A percentile compares a stretch with the other conserved stretches of the same genome.
Evolutionary conservation across 345 rosid genomes (phyloP).

Genomic region (Viola odorata): DNA sequence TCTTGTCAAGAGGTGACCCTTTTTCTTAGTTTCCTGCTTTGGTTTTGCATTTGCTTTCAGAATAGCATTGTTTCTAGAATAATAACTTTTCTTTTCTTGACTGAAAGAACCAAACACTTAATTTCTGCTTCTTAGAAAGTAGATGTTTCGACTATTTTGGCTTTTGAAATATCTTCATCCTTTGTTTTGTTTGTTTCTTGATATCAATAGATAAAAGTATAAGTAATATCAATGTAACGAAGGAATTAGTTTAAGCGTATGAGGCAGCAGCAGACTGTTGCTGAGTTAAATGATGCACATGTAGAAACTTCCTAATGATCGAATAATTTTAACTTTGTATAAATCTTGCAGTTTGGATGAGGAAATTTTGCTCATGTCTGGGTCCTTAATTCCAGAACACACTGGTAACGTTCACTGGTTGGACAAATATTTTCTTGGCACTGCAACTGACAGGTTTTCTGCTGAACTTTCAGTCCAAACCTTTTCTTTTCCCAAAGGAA

Average conservation of each 20-base stretch:
- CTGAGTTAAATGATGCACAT: too few relatives aligned
- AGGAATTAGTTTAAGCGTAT: too few relatives aligned
- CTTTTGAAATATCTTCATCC: too few relatives aligned
- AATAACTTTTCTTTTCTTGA: neutral
- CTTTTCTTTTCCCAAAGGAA: neutral
- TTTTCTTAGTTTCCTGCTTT: neutral
- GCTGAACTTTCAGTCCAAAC: neutral
- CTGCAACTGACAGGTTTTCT: slow-evolving; percentile 13
- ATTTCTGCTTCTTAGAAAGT: neutral
- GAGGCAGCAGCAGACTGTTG: too few relatives aligned
- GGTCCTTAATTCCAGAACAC: slow-evolving; percentile 48
- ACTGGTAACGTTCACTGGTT: slow-evolving; percentile 65
- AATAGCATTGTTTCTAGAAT: neutral
- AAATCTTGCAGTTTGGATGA: slow-evolving; percentile 57
- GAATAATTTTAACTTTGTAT: too few relatives aligned
- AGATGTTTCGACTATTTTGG: too few relatives aligned
- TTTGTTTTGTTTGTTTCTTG: too few relatives aligned
- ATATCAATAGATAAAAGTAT: too few relatives aligned
- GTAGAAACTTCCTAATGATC: too few relatives aligned
- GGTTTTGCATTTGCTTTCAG: neutral
- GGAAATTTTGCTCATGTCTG: slow-evolving; percentile 63
- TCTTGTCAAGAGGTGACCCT: slow-evolving; percentile 62
- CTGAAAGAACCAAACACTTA: neutral
- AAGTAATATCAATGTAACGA: too few relatives aligned
- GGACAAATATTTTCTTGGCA: slow-evolving; percentile 36